Percentiles rank a stretch among this genome's conserved stretches.
Evolutionary conservation across 371 early-diverging fungal species (phyloP).

Genomic region (Apophysomyces sp.): DNA sequence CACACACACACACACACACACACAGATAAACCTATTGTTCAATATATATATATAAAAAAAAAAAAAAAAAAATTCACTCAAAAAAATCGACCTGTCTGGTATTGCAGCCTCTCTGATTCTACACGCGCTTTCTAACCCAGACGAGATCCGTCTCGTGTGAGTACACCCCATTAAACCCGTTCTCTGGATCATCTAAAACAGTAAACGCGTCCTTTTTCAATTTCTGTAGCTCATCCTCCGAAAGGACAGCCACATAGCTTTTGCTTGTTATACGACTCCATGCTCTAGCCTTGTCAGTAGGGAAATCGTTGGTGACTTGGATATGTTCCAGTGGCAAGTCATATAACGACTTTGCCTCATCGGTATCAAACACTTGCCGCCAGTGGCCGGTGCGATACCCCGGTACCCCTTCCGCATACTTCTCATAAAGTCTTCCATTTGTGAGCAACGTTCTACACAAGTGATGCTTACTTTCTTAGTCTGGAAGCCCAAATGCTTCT

Average conservation of each 20-base stretch:
- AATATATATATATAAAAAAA: too few relatives aligned
- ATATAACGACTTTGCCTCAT: conserved; percentile 25
- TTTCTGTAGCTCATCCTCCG: conserved; percentile 13
- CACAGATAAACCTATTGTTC: too few relatives aligned
- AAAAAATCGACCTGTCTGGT: too few relatives aligned
- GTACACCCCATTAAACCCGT: conserved; percentile 17
- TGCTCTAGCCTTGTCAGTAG: conserved; percentile 11
- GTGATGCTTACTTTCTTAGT: conserved; percentile 25
- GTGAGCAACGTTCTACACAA: not conserved
- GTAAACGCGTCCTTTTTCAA: conserved; percentile 21
- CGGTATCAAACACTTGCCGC: conserved; percentile 31
- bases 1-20: too few relatives aligned
- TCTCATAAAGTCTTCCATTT: conserved; percentile 26
- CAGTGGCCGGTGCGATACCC: conserved; percentile 40
- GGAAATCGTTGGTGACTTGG: conserved; percentile 21
- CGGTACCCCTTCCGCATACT: conserved; percentile 28
- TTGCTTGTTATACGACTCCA: conserved; percentile 41
- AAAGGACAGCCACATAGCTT: conserved; percentile 43
- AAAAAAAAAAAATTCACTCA: too few relatives aligned
- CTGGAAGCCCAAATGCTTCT: conserved; percentile 36
- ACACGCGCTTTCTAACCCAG: conserved; percentile 22
- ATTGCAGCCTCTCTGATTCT: not conserved
- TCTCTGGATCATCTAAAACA: conserved; percentile 21
- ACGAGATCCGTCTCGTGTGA: conserved; percentile 37
- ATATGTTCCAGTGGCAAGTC: conserved; percentile 19